Evolutionary conservation across 208 protist genomes (phyloP).

Genomic region (Trypanosoma melophagium): DNA sequence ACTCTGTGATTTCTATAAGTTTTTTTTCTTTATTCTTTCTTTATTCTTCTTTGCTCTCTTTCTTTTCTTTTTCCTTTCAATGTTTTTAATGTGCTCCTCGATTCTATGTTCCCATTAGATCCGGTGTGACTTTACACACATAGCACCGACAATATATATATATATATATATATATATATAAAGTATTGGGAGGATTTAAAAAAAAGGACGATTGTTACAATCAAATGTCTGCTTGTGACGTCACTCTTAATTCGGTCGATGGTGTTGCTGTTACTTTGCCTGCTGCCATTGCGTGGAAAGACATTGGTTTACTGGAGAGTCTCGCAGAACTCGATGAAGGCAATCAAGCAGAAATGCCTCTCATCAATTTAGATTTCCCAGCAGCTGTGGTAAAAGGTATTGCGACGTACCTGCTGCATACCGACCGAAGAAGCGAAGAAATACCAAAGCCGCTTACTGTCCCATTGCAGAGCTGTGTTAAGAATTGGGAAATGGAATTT

Average conservation of each 20-base stretch:
- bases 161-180: constrained; percentile 11
- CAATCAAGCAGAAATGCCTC: constrained; percentile 16
- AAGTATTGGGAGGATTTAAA: not conserved
- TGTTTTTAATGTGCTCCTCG: not conserved
- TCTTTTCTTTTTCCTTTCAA: not conserved
- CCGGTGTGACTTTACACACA: not conserved
- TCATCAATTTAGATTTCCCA: constrained; percentile 25
- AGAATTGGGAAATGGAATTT: constrained; percentile 45
- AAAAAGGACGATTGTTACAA: not conserved
- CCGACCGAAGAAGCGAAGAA: constrained; percentile 26
- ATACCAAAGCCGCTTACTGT: constrained; percentile 51
- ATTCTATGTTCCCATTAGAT: constrained; percentile 16
- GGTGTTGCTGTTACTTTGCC: constrained; percentile 7
- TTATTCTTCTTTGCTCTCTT: constrained; percentile 5
- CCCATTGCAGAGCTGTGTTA: constrained; percentile 31
- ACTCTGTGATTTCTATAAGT: not conserved
- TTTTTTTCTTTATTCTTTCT: not conserved
- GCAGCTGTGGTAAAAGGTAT: constrained; percentile 10
- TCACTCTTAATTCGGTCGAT: constrained; percentile 14
- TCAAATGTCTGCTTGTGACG: constrained; percentile 14
- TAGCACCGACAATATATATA: constrained; percentile 6
- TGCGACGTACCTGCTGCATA: constrained; percentile 21
- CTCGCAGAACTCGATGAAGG: constrained; percentile 26
- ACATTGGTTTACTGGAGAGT: constrained; percentile 16
- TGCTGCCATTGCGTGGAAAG: constrained; percentile 18